These are phyloP conservation scores for Arthrobotrys conoides DNA, from an alignment of 2,329 filamentous ascomycete genomes.

Conservation along the genomic window DNA sequence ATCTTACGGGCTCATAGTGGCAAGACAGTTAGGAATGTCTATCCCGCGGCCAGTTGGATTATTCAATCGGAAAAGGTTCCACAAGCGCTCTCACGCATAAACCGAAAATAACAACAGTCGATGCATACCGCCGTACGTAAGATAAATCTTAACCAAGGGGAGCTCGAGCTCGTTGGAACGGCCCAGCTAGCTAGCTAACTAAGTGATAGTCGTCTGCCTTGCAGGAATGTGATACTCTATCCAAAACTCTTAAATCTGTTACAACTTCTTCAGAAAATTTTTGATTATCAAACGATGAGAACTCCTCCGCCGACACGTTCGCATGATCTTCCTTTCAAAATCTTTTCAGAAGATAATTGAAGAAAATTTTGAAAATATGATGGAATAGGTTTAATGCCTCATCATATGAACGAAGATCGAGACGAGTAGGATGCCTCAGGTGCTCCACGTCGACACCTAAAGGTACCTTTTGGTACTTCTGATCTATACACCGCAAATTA, in stretches of 20 bases:
- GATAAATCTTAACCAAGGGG: conserved; percentile 22
- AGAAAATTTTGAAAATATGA: conserved; percentile 15
- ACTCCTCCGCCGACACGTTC: conserved; percentile 38
- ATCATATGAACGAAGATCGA: conserved; percentile 49
- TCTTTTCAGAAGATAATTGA: neutral
- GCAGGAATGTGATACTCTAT: conserved; percentile 29
- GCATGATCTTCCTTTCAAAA: conserved; percentile 35
- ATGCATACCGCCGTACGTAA: conserved; percentile 3
- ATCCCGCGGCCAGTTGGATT: conserved; percentile 46
- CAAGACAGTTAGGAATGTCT: conserved; percentile 49
- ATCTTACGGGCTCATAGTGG: conserved; percentile 11
- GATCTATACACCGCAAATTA: conserved; percentile 4
- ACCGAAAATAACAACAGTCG: conserved; percentile 30
- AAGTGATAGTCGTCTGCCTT: conserved; percentile 8
- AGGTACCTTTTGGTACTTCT: conserved; percentile 53
- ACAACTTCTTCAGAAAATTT: neutral
- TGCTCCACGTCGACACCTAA: conserved; percentile 10
- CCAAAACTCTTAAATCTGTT: conserved; percentile 20
- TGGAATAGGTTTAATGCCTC: conserved; percentile 54
- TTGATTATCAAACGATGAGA: conserved; percentile 1
- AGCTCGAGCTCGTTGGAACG: conserved; percentile 35
- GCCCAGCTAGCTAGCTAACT: neutral
- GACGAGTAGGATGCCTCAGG: conserved; percentile 24
- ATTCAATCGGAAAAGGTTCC: conserved; percentile 52
- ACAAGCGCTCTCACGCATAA: conserved; percentile 21